Evolutionary conservation across 495 filamentous ascomycete species (phyloP).

Genomic region (Aspergillus affinis): DNA sequence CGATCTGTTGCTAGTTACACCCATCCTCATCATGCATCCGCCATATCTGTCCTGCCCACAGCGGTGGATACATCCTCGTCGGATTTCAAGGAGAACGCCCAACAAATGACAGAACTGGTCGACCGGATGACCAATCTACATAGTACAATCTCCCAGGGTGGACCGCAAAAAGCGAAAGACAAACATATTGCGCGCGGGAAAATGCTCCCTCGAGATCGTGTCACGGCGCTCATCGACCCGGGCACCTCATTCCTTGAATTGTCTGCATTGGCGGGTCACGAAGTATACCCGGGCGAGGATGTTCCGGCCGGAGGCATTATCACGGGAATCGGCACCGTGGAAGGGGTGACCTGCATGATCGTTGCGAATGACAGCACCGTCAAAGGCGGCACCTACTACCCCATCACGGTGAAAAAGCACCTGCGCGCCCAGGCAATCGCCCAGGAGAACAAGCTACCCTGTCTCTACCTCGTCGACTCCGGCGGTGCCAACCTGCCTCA

Average conservation of each 20-base stretch:
- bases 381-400: slow-evolving; percentile 98
- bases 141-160: slow-evolving; percentile 67
- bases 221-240: slow-evolving; percentile 84
- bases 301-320: slow-evolving; percentile 88
- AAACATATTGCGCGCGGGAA: slow-evolving; percentile 88
- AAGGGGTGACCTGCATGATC: slow-evolving; percentile 90
- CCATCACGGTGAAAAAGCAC: slow-evolving; percentile 98
- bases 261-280: slow-evolving; percentile 81
- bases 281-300: slow-evolving; percentile 83
- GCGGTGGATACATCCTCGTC: slow-evolving; percentile 72
- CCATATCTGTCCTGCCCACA: slow-evolving; percentile 76
- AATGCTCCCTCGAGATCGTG: slow-evolving; percentile 90
- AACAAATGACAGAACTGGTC: slow-evolving; percentile 73
- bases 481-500: slow-evolving; percentile 95
- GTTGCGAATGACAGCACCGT: slow-evolving; percentile 98
- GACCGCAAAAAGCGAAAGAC: slow-evolving; percentile 77
- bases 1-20: slow-evolving; percentile 45
- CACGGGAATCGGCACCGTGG: slow-evolving; percentile 86
- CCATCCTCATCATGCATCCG: slow-evolving; percentile 64
- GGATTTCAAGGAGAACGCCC: slow-evolving; percentile 79
- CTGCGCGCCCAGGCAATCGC: slow-evolving; percentile 89
- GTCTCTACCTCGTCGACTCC: slow-evolving; percentile 95
- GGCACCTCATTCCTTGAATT: slow-evolving; percentile 91
- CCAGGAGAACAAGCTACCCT: slow-evolving; percentile 80
- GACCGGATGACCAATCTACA: slow-evolving; percentile 67